These are phyloP conservation scores for Leptodermis oblonga DNA, from an alignment of 257 asterid genomes.

Conservation along the genomic window DNA sequence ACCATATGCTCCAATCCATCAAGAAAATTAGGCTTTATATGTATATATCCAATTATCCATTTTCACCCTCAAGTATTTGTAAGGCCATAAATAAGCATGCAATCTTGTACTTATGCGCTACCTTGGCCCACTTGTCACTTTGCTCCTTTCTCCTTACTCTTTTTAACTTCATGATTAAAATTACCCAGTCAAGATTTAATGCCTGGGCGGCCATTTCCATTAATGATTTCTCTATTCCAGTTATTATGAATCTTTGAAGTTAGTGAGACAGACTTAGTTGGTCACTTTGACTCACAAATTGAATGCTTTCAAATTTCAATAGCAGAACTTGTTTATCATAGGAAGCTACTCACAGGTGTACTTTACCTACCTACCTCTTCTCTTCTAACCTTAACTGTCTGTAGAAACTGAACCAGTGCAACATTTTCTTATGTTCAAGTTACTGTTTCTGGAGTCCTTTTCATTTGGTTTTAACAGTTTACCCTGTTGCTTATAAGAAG, in stretches of 20 bases:
- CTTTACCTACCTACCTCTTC: slow-evolving; percentile 21
- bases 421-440: slow-evolving; percentile 15
- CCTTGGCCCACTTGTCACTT: slow-evolving; percentile 11
- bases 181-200: slow-evolving; percentile 1
- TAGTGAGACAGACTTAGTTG: not conserved
- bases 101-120: slow-evolving; percentile 18
- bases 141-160: not conserved
- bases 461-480: slow-evolving; percentile 25
- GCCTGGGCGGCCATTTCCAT: slow-evolving; percentile 4
- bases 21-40: slow-evolving; percentile 36
- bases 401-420: slow-evolving; percentile 6
- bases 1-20: slow-evolving; percentile 37
- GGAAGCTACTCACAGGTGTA: slow-evolving; percentile 14
- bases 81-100: slow-evolving; percentile 19
- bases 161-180: not conserved
- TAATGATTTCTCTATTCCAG: not conserved
- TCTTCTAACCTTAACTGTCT: slow-evolving; percentile 4
- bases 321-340: not conserved
- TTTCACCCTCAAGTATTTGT: slow-evolving; percentile 1
- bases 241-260: not conserved
- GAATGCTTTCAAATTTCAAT: not conserved
- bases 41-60: slow-evolving; percentile 6
- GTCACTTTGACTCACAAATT: slow-evolving; percentile 2
- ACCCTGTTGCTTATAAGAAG: slow-evolving; percentile 23
- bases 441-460: slow-evolving; percentile 30